Percentiles rank a stretch among this genome's conserved stretches.
Evolutionary conservation across 148 eudicot species (phyloP).

Genomic region (Chenopodium quinoa): DNA sequence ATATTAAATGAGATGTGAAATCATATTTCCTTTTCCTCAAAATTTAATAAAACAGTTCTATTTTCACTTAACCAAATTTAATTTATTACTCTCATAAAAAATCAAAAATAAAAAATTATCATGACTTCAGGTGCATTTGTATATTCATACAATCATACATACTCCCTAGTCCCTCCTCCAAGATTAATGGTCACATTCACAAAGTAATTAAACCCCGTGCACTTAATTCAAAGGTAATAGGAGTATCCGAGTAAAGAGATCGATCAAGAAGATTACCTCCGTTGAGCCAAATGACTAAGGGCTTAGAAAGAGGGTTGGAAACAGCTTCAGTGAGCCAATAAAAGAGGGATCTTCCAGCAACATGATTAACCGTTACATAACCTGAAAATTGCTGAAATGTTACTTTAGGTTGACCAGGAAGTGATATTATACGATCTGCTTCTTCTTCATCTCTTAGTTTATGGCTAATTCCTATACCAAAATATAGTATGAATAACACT

Average conservation of each 20-base stretch:
- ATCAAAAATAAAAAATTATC: too few species aligned
- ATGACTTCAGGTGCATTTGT: too few species aligned
- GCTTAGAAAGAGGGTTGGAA: slow-evolving; percentile 44
- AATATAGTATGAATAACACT: neutral
- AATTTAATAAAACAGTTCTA: too few species aligned
- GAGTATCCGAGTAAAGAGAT: neutral
- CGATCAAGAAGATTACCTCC: slow-evolving; percentile 49
- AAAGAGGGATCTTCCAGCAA: slow-evolving; percentile 81
- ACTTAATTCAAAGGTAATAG: too few species aligned
- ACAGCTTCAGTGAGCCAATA: slow-evolving; percentile 90
- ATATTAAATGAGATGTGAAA: too few species aligned
- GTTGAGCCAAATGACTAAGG: slow-evolving; percentile 90
- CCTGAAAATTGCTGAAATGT: slow-evolving; percentile 76
- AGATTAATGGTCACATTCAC: too few species aligned
- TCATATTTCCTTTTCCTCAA: too few species aligned
- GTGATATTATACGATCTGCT: slow-evolving; percentile 54
- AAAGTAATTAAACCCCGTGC: too few species aligned
- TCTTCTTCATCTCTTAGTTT: slow-evolving; percentile 37
- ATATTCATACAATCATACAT: too few species aligned
- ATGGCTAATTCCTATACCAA: neutral
- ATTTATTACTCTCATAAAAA: too few species aligned
- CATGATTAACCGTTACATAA: slow-evolving; percentile 67
- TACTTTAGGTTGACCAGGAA: slow-evolving; percentile 86
- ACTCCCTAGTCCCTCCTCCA: too few species aligned
- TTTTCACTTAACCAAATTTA: too few species aligned